These are phyloP conservation scores for Ceratocystis cacaofunesta DNA, from an alignment of 2,329 filamentous ascomycete species.

Conservation along the genomic window DNA sequence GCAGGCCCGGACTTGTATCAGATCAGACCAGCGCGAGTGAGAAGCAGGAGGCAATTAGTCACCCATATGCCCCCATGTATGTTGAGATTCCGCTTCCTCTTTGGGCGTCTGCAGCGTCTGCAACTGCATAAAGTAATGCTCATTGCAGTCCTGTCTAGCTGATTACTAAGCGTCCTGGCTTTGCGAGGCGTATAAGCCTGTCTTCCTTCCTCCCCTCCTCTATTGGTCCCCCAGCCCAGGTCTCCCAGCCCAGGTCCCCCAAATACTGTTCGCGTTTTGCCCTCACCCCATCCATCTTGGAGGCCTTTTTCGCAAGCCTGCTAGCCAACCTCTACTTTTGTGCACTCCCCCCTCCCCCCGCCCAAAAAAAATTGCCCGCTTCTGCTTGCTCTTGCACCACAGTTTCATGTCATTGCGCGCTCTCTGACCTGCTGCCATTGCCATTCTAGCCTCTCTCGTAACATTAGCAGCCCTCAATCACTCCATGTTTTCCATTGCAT, in stretches of 20 bases:
- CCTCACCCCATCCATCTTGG: neutral
- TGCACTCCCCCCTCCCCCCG: neutral
- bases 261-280: neutral
- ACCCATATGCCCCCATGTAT: neutral
- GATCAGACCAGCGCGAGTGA: neutral
- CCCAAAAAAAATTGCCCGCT: neutral
- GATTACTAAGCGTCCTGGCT: neutral
- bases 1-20: neutral
- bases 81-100: neutral
- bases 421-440: neutral
- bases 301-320: neutral
- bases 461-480: neutral
- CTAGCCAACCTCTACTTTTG: neutral
- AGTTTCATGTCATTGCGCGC: conserved; percentile 5
- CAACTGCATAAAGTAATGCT: neutral
- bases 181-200: neutral
- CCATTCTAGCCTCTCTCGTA: neutral
- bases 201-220: neutral
- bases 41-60: neutral
- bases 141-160: neutral
- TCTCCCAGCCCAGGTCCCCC: neutral
- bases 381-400: conserved; percentile 3
- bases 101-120: neutral
- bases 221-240: neutral
- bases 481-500: neutral